Evolutionary conservation across 1,139 yeast species (phyloP).

Genomic region (Geotrichum candidum): DNA sequence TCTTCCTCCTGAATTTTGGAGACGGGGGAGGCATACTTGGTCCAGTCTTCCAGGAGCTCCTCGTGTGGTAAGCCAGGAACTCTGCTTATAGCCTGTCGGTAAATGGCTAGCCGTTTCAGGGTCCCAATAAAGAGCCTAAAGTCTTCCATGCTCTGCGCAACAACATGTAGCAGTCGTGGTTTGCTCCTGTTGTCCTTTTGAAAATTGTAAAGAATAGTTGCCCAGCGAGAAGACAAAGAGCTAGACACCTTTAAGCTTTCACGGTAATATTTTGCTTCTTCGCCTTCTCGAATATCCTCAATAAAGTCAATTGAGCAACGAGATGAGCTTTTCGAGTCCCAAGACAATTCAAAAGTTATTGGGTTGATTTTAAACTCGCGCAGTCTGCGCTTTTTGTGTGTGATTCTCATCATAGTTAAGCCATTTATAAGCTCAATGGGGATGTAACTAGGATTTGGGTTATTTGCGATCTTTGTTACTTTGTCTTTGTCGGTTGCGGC

Average conservation of each 20-base stretch:
- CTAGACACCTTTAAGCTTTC: constrained; percentile 73
- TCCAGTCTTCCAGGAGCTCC: constrained; percentile 53
- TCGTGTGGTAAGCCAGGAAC: constrained; percentile 51
- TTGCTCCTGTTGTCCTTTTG: constrained; percentile 38
- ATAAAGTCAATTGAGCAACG: constrained; percentile 65
- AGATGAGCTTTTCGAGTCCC: constrained; percentile 48
- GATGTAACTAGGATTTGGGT: constrained; percentile 1
- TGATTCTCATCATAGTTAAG: constrained; percentile 50
- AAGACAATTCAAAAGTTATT: constrained; percentile 42
- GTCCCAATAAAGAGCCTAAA: constrained; percentile 49
- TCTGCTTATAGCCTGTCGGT: constrained; percentile 48
- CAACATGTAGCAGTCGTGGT: constrained; percentile 64
- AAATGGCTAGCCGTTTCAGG: constrained; percentile 42
- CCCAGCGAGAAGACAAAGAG: constrained; percentile 66
- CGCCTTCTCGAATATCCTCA: constrained; percentile 57
- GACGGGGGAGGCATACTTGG: constrained; percentile 39
- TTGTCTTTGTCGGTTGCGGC: background rate
- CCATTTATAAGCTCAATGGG: constrained; percentile 29
- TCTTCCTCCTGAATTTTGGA: constrained; percentile 38
- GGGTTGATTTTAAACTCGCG: constrained; percentile 42
- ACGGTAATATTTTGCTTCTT: constrained; percentile 72
- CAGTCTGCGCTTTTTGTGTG: constrained; percentile 61
- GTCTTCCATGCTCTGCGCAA: constrained; percentile 61
- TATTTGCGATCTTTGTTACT: background rate
- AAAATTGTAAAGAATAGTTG: constrained; percentile 61